Evolutionary conservation across 2,329 filamentous ascomycete genomes (phyloP).

Genomic region (Colletotrichum cordylinicola): DNA sequence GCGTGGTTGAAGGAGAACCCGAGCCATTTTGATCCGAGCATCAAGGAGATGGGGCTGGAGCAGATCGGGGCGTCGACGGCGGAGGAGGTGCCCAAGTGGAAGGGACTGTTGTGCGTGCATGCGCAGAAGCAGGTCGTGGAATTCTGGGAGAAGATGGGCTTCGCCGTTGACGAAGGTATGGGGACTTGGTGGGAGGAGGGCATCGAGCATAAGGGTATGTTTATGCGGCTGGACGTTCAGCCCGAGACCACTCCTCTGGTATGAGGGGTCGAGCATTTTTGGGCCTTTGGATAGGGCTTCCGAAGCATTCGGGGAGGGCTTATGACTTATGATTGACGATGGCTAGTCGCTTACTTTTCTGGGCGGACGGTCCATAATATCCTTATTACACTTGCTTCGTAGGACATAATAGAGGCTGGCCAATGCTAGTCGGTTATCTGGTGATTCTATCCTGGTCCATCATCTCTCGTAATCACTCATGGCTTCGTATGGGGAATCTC

Average conservation of each 20-base stretch:
- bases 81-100: constrained; percentile 47
- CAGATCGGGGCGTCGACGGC: constrained; percentile 43
- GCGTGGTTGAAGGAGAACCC: constrained; percentile 71
- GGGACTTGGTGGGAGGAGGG: constrained; percentile 84
- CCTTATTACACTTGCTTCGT: not conserved
- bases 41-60: constrained; percentile 49
- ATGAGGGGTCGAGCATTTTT: not conserved
- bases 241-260: not conserved
- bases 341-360: not conserved
- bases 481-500: not conserved
- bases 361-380: not conserved
- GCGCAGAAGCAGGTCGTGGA: constrained; percentile 71
- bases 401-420: not conserved
- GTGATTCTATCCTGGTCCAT: not conserved
- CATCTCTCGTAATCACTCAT: not conserved
- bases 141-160: constrained; percentile 76
- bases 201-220: constrained; percentile 89
- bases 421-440: not conserved
- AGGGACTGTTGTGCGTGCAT: constrained; percentile 78
- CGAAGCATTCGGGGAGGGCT: not conserved
- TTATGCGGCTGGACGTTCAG: constrained; percentile 46
- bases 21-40: constrained; percentile 56
- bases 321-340: not conserved
- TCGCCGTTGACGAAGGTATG: constrained; percentile 74
- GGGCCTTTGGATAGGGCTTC: not conserved